A percentile compares a stretch with the other conserved stretches of the same genome.
Conservation (phyloP, 1,284 basidiomycete species). For the Heterobasidion irregulare region DNA sequence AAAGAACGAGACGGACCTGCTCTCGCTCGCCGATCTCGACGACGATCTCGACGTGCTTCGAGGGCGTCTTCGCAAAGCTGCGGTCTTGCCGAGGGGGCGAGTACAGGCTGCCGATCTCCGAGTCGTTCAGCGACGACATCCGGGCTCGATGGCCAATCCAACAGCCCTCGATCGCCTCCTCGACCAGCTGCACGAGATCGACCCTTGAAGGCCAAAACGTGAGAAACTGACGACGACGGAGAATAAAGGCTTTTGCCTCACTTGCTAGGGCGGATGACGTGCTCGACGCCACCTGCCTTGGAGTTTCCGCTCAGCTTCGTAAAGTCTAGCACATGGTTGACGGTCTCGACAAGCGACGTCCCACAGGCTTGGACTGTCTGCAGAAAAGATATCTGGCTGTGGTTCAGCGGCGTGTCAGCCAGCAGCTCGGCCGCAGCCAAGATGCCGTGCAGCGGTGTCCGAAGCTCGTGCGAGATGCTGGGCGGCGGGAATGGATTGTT, state of each 20-base stretch:
- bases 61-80: conserved; percentile 17
- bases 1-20: conserved; percentile 34
- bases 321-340: conserved; percentile 96
- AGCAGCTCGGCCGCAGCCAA: conserved; percentile 87
- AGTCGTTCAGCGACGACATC: conserved; percentile 52
- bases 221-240: not conserved
- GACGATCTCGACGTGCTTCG: conserved; percentile 72
- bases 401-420: conserved; percentile 73
- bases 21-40: conserved; percentile 76
- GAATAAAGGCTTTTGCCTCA: conserved; percentile 19
- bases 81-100: conserved; percentile 63
- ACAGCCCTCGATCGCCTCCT: conserved; percentile 92
- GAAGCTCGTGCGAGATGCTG: conserved; percentile 91
- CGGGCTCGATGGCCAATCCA: conserved; percentile 91
- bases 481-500: no score
- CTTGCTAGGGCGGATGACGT: conserved; percentile 64
- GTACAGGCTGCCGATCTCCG: conserved; percentile 89
- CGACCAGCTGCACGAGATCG: conserved; percentile 85
- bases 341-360: conserved; percentile 78
- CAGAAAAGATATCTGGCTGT: conserved; percentile 81
- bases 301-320: conserved; percentile 90
- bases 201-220: conserved; percentile 37
- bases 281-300: conserved; percentile 68
- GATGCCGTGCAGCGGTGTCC: conserved; percentile 89
- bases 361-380: conserved; percentile 87